Percentiles rank a stretch among this genome's conserved stretches.
These are phyloP conservation scores for Trichoderma sp. DNA, from an alignment of 2,329 filamentous ascomycete genomes.

Conservation along the genomic window DNA sequence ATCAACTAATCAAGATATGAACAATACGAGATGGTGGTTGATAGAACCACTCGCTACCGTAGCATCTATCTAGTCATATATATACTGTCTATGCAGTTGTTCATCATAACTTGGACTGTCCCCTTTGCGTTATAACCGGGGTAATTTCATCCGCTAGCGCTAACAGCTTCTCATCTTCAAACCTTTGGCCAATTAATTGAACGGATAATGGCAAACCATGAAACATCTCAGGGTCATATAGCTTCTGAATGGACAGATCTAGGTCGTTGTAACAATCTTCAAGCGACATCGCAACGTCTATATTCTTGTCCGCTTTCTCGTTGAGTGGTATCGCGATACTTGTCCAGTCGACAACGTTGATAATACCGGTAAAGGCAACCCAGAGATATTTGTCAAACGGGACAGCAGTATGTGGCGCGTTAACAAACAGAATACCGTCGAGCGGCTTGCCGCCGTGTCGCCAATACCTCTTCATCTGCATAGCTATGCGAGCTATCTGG, in stretches of 20 bases:
- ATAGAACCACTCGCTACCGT: no score
- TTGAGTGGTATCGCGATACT: not conserved
- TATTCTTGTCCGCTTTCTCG: not conserved
- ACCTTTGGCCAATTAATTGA: not conserved
- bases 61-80: not conserved
- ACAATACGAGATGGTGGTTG: no score
- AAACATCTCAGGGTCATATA: not conserved
- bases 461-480: not conserved
- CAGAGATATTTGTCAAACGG: not conserved
- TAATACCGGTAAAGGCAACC: not conserved
- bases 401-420: not conserved
- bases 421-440: not conserved
- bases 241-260: not conserved
- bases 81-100: no score
- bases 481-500: not conserved
- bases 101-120: not conserved
- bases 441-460: not conserved
- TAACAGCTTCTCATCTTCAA: not conserved
- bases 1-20: no score
- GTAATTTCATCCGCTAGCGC: not conserved
- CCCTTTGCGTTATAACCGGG: not conserved
- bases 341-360: not conserved
- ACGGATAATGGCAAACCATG: not conserved
- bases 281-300: not conserved
- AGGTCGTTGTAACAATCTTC: not conserved